Conservation (phyloP, 2,329 filamentous ascomycete genomes). For the Hymenoscyphus scutula region DNA sequence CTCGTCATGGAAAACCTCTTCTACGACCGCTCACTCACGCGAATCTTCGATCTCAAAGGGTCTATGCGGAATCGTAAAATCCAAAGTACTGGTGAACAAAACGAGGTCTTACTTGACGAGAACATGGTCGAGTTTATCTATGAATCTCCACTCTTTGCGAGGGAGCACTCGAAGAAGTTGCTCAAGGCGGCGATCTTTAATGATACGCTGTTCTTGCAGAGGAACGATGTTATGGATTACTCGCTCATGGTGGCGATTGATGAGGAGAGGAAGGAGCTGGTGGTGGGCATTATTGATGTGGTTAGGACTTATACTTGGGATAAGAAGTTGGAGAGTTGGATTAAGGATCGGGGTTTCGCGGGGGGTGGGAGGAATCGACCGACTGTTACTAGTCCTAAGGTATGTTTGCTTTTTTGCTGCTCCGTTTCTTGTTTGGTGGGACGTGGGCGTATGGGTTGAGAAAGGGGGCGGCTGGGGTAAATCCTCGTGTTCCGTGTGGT, state of each 20-base stretch:
- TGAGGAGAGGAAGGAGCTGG: conserved; percentile 81
- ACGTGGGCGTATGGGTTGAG: not conserved
- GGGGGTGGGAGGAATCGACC: conserved; percentile 77
- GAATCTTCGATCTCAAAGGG: conserved; percentile 94
- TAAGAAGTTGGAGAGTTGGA: conserved; percentile 99
- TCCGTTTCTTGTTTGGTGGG: not conserved
- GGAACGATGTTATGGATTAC: conserved; percentile 99
- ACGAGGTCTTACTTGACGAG: conserved; percentile 94
- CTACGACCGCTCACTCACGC: conserved; percentile 85
- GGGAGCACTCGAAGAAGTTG: conserved; percentile 94
- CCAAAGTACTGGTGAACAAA: conserved; percentile 89
- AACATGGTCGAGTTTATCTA: conserved; percentile 99
- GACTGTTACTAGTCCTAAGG: conserved; percentile 94
- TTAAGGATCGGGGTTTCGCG: conserved; percentile 90
- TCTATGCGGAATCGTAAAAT: conserved; percentile 99
- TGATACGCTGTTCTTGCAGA: conserved; percentile 89
- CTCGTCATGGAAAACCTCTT: conserved; percentile 97
- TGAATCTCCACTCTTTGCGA: conserved; percentile 89
- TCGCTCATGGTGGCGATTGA: conserved; percentile 98
- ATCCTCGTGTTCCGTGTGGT: too few species aligned
- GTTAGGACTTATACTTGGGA: conserved; percentile 99
- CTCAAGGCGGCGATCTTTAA: conserved; percentile 93
- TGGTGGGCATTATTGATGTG: conserved; percentile 97
- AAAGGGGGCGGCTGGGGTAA: too few species aligned
- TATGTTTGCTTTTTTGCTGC: conserved; percentile 39